Base-by-base conservation (phyloP, 1,284 basidiomycete genomes). In the Leccinum subrobustum region DNA sequence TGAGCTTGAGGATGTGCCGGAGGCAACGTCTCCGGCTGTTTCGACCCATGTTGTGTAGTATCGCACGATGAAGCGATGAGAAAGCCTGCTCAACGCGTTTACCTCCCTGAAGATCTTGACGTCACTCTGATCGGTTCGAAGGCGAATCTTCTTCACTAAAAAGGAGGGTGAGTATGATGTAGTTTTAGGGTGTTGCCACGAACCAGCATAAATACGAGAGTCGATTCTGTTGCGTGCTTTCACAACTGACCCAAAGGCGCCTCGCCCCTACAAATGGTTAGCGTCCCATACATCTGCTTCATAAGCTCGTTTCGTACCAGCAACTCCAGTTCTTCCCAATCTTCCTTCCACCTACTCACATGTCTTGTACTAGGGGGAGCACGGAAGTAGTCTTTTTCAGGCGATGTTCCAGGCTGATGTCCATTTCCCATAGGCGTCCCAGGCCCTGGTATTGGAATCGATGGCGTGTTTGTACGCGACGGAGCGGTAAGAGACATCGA, bases 231-330 rank as follows among this genome's bases (percentile, higher is more conserved):
- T 96, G 57, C 89, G 81, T 1, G 95, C 95, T 74, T 98, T 98
- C 51, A 97, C 93, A 0, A 98, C 96, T 23, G 92, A 91, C 0
- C 95, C 95, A 72, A 96, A 98, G 0, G 91, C 95, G 1, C 95
- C 95, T 71, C 91, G 92, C 1, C 96, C 95, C 90, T 93, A 63
- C 18, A 62, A 12, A 35, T 47, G 3, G 6, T 65, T n/a, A 39
- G 25, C 0, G 6, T 16, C 25, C 9, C 42, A 44, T 6, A 9
- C 39, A 52, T 35, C 25, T 6, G 20, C 6, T 11, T 6, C 3
- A 27, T 5, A 55, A 33, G 29, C 27, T 6, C 14, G 47, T 25
- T 7, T 71, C 81, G 16, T 63, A 90, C 89, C 65, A 92, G 68
- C 27, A 92, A 73, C 67, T 93, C 91, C 14, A 93, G 73, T 69